Evolutionary conservation across 495 filamentous ascomycete genomes (phyloP).

Genomic region (Penicillium longicatenatum): DNA sequence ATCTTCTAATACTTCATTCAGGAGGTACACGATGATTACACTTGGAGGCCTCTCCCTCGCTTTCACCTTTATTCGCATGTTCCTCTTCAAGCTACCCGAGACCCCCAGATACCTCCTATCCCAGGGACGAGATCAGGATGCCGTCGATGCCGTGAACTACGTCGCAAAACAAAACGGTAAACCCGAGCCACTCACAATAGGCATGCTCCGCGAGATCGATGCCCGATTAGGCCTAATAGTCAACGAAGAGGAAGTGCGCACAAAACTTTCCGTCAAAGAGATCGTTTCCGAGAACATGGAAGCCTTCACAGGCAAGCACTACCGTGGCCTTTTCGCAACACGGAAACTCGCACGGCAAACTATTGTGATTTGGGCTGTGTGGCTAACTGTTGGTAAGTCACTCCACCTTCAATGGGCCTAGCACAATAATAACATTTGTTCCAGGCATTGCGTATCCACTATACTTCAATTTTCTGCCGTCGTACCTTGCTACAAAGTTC

Average conservation of each 20-base stretch:
- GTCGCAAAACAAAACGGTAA: constrained; percentile 33
- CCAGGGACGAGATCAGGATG: constrained; percentile 32
- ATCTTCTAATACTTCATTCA: constrained; percentile 1
- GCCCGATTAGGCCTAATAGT: constrained; percentile 13
- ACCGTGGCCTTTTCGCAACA: constrained; percentile 30
- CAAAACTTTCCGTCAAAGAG: constrained; percentile 22
- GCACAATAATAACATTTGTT: not conserved
- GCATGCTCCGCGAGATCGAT: constrained; percentile 36
- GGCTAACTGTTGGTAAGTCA: constrained; percentile 33
- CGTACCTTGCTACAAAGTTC: constrained; percentile 36
- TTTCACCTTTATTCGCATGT: constrained; percentile 34
- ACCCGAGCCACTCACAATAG: constrained; percentile 30
- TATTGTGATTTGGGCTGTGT: constrained; percentile 30
- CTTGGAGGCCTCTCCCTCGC: constrained; percentile 29
- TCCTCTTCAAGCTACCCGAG: constrained; percentile 37
- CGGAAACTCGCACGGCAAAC: constrained; percentile 25
- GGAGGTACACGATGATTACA: constrained; percentile 38
- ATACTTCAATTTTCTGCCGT: constrained; percentile 38
- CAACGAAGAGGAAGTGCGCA: not conserved
- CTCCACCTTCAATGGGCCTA: no score
- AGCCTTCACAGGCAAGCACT: constrained; percentile 30
- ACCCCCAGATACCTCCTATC: constrained; percentile 36
- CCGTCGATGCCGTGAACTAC: constrained; percentile 34
- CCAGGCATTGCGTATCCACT: constrained; percentile 38
- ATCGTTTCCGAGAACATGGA: constrained; percentile 34